Percentiles rank a stretch among this genome's conserved stretches.
Conservation (phyloP, 2,329 filamentous ascomycete species). For the Escovopsis sp. region DNA sequence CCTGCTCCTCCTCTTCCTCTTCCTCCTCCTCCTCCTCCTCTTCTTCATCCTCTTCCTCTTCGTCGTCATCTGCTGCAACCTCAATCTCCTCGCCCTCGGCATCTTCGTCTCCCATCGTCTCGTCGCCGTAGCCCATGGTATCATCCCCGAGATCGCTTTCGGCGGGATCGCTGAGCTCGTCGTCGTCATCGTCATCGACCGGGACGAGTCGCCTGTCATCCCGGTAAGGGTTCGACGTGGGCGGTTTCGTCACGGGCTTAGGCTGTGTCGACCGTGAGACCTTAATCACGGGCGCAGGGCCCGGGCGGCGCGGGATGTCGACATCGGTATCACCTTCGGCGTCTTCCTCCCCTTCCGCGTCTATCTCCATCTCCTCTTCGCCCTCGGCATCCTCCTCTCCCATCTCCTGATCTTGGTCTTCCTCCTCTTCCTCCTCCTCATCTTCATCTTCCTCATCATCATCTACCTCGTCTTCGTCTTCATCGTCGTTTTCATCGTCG, state of each 20-base stretch:
- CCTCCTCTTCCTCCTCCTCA: constrained; percentile 24
- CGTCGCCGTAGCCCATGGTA: constrained; percentile 26
- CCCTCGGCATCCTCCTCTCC: constrained; percentile 25
- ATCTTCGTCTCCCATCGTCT: constrained; percentile 32
- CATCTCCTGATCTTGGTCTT: constrained; percentile 27
- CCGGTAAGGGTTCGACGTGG: constrained; percentile 19
- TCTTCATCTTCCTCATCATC: constrained; percentile 32
- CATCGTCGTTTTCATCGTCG: constrained; percentile 28
- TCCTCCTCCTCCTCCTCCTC: constrained; percentile 29
- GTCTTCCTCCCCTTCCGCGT: constrained; percentile 31
- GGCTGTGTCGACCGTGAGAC: constrained; percentile 25
- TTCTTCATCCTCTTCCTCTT: constrained; percentile 25
- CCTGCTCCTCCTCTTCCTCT: constrained; percentile 23
- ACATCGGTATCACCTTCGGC: constrained; percentile 33
- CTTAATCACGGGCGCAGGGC: constrained; percentile 27
- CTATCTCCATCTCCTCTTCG: constrained; percentile 14
- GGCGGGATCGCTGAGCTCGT: constrained; percentile 38
- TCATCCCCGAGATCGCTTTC: constrained; percentile 32
- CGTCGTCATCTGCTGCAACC: constrained; percentile 26
- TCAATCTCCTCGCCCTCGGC: constrained; percentile 32
- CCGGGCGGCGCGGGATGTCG: constrained; percentile 19
- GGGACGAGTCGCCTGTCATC: constrained; percentile 31
- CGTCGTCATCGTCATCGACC: constrained; percentile 35
- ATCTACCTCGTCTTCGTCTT: constrained; percentile 26
- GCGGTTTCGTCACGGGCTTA: constrained; percentile 17